Percentiles rank a stretch among this genome's conserved stretches.
These are phyloP conservation scores for Avena insularis DNA, from an alignment of 176 grass and related monocot genomes.

Conservation along the genomic window DNA sequence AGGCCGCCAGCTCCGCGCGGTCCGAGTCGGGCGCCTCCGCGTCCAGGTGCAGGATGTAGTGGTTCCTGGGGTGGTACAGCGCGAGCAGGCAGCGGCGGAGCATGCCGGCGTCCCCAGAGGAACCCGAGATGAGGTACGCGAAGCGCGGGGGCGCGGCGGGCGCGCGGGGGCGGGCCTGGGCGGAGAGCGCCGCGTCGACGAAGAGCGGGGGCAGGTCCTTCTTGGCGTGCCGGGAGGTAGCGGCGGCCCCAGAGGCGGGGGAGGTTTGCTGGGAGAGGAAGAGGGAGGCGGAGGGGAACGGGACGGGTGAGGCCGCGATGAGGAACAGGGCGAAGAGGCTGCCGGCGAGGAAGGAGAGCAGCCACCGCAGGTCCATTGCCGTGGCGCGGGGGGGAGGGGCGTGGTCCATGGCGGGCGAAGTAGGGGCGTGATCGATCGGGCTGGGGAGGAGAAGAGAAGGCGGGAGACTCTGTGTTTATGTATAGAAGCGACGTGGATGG, in stretches of 20 bases:
- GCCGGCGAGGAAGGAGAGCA: slow-evolving; percentile 50
- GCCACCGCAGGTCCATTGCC: slow-evolving; percentile 46
- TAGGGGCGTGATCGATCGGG: background rate
- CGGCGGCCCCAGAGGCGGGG: background rate
- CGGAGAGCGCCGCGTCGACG: slow-evolving; percentile 53
- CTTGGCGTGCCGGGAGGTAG: background rate
- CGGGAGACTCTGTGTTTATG: background rate
- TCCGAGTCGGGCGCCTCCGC: slow-evolving; percentile 63
- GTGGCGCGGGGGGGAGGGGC: background rate
- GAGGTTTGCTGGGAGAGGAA: background rate
- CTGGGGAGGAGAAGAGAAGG: background rate
- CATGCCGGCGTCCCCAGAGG: slow-evolving; percentile 55
- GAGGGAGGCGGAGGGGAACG: slow-evolving; percentile 24
- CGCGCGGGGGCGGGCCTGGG: background rate
- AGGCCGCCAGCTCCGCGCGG: slow-evolving; percentile 47
- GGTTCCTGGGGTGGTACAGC: slow-evolving; percentile 80
- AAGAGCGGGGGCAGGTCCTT: slow-evolving; percentile 36
- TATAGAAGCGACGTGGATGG: background rate
- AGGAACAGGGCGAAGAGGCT: slow-evolving; percentile 49
- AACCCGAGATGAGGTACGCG: slow-evolving; percentile 82
- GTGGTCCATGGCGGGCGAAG: slow-evolving; percentile 34
- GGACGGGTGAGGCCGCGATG: slow-evolving; percentile 32
- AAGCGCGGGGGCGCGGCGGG: slow-evolving; percentile 41
- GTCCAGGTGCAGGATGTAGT: slow-evolving; percentile 91
- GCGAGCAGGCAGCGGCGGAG: slow-evolving; percentile 64